Percentiles rank a stretch among this genome's conserved stretches.
Conservation (phyloP, 495 filamentous ascomycete genomes). For the Penicillium macrosclerotiorum region DNA sequence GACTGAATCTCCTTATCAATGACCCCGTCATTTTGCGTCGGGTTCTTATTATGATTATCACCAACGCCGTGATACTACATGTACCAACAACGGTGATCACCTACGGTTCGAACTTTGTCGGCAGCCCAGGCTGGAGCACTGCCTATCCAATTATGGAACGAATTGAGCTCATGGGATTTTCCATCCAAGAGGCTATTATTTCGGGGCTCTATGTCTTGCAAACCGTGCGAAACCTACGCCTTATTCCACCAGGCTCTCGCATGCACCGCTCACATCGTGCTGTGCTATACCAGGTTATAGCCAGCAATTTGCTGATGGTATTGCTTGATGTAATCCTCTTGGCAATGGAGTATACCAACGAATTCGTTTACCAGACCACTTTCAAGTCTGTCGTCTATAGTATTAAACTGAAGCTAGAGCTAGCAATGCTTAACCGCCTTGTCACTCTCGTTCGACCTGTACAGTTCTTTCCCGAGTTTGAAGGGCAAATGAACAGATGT, state of each 20-base stretch:
- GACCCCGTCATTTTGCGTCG: slow-evolving; percentile 26
- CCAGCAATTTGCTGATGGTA: slow-evolving; percentile 39
- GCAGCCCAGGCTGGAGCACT: not conserved
- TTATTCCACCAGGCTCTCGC: slow-evolving; percentile 18
- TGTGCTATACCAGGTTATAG: slow-evolving; percentile 38
- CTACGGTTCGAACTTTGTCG: slow-evolving; percentile 31
- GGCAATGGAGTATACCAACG: slow-evolving; percentile 10
- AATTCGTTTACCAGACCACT: slow-evolving; percentile 8
- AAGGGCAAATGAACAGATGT: not conserved
- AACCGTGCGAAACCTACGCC: slow-evolving; percentile 29
- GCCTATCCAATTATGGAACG: slow-evolving; percentile 45
- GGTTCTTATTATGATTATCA: slow-evolving; percentile 35
- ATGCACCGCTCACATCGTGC: slow-evolving; percentile 23
- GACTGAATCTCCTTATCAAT: slow-evolving; percentile 34
- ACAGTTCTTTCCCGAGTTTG: not conserved
- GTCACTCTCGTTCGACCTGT: slow-evolving; percentile 15
- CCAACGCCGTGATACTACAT: slow-evolving; percentile 36
- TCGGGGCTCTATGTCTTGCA: slow-evolving; percentile 50
- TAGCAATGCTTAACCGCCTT: slow-evolving; percentile 13
- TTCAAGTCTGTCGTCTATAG: slow-evolving; percentile 18
- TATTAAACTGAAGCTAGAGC: slow-evolving; percentile 20
- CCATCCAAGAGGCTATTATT: slow-evolving; percentile 48
- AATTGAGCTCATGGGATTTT: slow-evolving; percentile 45
- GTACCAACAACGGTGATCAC: slow-evolving; percentile 41
- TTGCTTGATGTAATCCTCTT: slow-evolving; percentile 28